Evolutionary conservation across 2,329 filamentous ascomycete species (phyloP).

Genomic region (Paraconiothyrium brasiliense): DNA sequence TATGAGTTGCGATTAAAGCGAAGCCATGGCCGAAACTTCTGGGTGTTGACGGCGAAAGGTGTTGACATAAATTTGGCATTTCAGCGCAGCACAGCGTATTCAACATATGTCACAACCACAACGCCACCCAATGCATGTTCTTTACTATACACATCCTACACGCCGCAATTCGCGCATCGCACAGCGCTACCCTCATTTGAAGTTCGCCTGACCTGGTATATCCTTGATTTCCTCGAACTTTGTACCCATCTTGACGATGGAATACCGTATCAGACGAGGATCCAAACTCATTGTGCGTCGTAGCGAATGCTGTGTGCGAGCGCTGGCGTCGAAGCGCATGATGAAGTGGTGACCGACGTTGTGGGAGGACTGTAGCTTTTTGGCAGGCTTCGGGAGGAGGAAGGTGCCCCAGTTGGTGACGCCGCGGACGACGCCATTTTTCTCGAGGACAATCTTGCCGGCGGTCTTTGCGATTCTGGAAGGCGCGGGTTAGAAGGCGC

Average conservation of each 20-base stretch:
- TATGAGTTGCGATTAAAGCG: too few species aligned
- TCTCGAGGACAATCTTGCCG: conserved; percentile 81
- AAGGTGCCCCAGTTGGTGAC: conserved; percentile 96
- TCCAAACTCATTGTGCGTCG: conserved; percentile 81
- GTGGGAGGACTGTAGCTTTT: conserved; percentile 84
- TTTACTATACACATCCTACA: conserved; percentile 16
- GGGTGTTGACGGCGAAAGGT: too few species aligned
- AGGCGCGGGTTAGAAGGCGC: conserved; percentile 13
- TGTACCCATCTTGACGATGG: conserved; percentile 83
- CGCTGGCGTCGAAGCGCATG: conserved; percentile 89
- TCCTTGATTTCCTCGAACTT: conserved; percentile 70
- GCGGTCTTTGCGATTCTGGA: conserved; percentile 85
- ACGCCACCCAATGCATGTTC: conserved; percentile 18
- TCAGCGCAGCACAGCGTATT: too few species aligned
- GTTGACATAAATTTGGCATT: too few species aligned
- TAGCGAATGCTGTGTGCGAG: conserved; percentile 77
- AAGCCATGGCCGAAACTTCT: too few species aligned
- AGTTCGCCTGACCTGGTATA: conserved; percentile 64
- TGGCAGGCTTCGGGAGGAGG: conserved; percentile 80
- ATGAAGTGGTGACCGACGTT: conserved; percentile 94
- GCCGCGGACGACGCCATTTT: conserved; percentile 89
- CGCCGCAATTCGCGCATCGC: not conserved
- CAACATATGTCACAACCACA: not conserved
- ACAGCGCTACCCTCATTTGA: conserved; percentile 26
- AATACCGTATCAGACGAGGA: conserved; percentile 87